These are phyloP conservation scores for Gossypium bickii DNA, from an alignment of 345 rosid genomes.

Conservation along the genomic window DNA sequence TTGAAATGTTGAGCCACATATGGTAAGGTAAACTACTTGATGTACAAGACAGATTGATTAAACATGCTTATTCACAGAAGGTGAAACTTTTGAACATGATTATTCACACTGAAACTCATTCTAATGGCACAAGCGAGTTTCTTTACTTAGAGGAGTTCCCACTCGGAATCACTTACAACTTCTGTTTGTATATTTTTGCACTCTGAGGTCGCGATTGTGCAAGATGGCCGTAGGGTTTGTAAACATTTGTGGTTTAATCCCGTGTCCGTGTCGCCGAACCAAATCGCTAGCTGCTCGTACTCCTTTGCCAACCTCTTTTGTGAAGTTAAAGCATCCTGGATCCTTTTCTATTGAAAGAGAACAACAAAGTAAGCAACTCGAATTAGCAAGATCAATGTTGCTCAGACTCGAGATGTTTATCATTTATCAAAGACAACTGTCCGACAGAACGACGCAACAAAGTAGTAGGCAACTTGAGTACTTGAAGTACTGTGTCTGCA, in stretches of 20 bases:
- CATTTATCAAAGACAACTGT: background rate
- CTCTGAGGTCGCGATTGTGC: background rate
- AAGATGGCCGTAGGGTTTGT: slow-evolving; percentile 14
- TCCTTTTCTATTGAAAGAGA: slow-evolving; percentile 43
- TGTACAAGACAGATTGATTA: slow-evolving; percentile 4
- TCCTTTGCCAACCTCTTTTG: slow-evolving; percentile 60
- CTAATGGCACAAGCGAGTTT: background rate
- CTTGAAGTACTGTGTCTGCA: no score
- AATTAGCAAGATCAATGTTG: background rate
- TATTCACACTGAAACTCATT: background rate
- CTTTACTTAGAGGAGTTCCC: slow-evolving; percentile 13
- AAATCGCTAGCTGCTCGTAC: slow-evolving; percentile 68
- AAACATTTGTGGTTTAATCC: slow-evolving; percentile 23
- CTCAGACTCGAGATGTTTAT: background rate
- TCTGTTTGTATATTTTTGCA: background rate
- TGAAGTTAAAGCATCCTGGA: slow-evolving; percentile 56
- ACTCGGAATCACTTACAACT: slow-evolving; percentile 9
- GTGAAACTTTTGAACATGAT: background rate
- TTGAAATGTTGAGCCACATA: background rate
- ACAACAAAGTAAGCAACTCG: background rate
- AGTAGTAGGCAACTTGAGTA: no score
- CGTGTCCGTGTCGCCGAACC: slow-evolving; percentile 60
- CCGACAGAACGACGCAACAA: background rate
- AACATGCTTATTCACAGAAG: background rate
- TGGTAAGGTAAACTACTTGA: background rate